These are phyloP conservation scores for Cercospora janseana DNA, from an alignment of 2,329 filamentous ascomycete genomes.

Conservation along the genomic window DNA sequence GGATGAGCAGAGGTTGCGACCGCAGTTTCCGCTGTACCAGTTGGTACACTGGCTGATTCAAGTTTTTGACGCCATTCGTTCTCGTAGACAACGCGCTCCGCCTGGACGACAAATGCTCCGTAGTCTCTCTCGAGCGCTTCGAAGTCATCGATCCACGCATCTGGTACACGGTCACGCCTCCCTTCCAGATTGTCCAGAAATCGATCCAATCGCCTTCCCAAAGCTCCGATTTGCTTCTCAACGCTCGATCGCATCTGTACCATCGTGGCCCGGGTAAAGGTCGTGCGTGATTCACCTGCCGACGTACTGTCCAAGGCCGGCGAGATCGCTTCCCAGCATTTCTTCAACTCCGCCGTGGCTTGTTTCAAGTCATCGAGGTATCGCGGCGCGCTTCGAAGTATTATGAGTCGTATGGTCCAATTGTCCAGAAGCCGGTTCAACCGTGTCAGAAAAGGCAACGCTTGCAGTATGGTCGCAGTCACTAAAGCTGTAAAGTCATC, in stretches of 20 bases:
- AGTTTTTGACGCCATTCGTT: conserved; percentile 48
- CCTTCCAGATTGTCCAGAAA: conserved; percentile 88
- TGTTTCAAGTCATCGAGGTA: conserved; percentile 64
- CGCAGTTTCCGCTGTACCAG: not conserved
- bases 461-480: conserved; percentile 86
- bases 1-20: not conserved
- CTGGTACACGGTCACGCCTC: conserved; percentile 76
- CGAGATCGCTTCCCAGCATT: conserved; percentile 64
- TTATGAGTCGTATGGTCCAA: conserved; percentile 74
- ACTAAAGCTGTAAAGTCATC: conserved; percentile 88
- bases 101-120: conserved; percentile 74
- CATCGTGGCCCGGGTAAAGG: conserved; percentile 29
- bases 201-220: conserved; percentile 73
- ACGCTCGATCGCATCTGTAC: conserved; percentile 54
- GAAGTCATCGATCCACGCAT: conserved; percentile 82
- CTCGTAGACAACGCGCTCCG: conserved; percentile 70
- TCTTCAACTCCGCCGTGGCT: conserved; percentile 62
- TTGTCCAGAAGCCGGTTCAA: conserved; percentile 69
- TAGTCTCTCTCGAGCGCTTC: conserved; percentile 77
- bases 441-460: conserved; percentile 75
- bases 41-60: not conserved
- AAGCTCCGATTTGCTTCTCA: conserved; percentile 64
- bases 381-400: conserved; percentile 70
- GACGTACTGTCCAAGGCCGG: conserved; percentile 15
- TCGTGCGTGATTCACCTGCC: conserved; percentile 4